phyloP scores from a whole-genome alignment of 2,329 filamentous ascomycete genomes.

The Epicoccum nigrum region DNA sequence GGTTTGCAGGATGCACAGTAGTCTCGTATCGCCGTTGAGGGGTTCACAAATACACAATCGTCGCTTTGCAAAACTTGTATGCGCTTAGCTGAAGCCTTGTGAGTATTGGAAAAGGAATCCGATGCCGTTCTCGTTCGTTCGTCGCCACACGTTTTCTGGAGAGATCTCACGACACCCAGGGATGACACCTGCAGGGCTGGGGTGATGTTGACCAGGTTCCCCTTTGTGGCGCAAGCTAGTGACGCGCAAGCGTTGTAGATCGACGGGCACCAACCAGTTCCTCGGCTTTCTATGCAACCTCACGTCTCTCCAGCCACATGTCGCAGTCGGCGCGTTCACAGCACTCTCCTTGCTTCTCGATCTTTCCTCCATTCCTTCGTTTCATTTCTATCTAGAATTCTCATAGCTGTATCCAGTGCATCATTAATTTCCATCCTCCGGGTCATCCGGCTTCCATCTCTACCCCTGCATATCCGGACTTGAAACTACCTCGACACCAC shows the following conservation, averaged over 20 bases:
- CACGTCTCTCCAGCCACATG: constrained; percentile 2
- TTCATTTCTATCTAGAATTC: not conserved
- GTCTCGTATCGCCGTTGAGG: not conserved
- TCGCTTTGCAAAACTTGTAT: not conserved
- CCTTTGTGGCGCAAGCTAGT: constrained; percentile 15
- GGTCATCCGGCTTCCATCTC: no score
- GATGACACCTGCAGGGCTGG: constrained; percentile 5
- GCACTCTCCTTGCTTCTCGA: not conserved
- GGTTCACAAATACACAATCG: not conserved
- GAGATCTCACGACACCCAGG: not conserved
- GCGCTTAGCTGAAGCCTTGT: constrained; percentile 1
- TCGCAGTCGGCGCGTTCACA: not conserved
- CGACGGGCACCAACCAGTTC: constrained; percentile 10
- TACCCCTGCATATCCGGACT: not conserved
- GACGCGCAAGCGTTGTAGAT: constrained; percentile 14
- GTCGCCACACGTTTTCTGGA: not conserved
- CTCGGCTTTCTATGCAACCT: constrained; percentile 3
- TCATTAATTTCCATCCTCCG: no score
- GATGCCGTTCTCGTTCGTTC: not conserved
- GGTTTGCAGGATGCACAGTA: not conserved
- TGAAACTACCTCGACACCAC: constrained; percentile 19
- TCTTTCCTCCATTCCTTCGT: no score
- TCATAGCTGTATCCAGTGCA: no score
- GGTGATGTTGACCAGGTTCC: not conserved
- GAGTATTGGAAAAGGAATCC: not conserved